Evolutionary conservation across 306 rosid genomes (phyloP).

Genomic region (Lagenaria siceraria): DNA sequence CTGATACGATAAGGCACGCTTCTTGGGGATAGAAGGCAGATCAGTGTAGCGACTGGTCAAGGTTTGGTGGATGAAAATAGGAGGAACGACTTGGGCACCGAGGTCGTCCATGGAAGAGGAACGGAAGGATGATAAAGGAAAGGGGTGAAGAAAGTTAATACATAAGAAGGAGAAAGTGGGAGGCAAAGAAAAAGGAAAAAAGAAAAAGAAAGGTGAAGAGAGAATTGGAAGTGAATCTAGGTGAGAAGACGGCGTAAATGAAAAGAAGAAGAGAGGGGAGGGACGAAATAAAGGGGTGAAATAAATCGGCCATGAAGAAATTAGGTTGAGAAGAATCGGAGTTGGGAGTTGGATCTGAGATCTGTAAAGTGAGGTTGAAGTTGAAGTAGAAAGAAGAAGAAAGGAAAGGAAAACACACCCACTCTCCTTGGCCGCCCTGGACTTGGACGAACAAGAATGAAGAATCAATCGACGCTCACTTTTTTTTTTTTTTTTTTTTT

Average conservation of each 20-base stretch:
- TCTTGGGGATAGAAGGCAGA: conserved; percentile 27
- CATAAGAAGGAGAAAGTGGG: neutral
- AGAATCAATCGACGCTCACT: neutral
- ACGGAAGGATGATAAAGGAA: neutral
- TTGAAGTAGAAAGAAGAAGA: neutral
- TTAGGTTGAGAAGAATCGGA: neutral
- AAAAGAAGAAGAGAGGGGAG: neutral
- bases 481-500: neutral
- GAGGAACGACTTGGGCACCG: conserved; percentile 43
- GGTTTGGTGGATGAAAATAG: conserved; percentile 34
- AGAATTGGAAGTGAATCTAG: neutral
- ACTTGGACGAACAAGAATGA: neutral
- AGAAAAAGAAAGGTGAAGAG: no score
- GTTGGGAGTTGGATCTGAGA: neutral
- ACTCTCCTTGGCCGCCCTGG: neutral
- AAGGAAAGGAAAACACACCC: no score
- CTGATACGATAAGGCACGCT: conserved; percentile 55
- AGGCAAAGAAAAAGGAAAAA: no score
- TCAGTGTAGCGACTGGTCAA: conserved; percentile 23
- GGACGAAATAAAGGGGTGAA: neutral
- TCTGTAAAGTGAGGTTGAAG: neutral
- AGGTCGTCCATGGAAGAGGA: conserved; percentile 42
- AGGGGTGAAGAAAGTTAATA: neutral
- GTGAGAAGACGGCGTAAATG: neutral
- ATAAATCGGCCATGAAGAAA: neutral